Base-by-base conservation (phyloP, 768 basidiomycete species). In the Lactarius psammicola region DNA sequence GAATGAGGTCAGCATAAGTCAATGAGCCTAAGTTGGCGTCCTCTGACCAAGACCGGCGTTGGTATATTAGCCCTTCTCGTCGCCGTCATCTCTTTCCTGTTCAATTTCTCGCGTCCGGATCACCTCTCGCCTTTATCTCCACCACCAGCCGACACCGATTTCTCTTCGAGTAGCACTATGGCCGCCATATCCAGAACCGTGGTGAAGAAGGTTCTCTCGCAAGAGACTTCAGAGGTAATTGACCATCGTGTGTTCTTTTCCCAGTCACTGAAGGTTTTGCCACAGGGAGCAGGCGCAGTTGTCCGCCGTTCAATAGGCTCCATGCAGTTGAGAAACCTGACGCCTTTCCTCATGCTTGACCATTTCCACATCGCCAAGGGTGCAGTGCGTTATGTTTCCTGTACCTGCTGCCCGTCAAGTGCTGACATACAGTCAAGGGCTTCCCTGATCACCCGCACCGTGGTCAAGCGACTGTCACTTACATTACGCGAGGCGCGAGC, bases 391-490 rank as follows among this genome's bases (percentile, higher is more conserved):
- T 15, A 9, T 40, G 3, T 49, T 38, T 46, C 53, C 26, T 36
- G 53, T 28, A 31, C 28, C 28, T 42, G 36, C 40, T 15, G 38
- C 31, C n/a, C 30, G 49, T 2, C 40, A 33, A 10, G 17, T 30
- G 57, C 64, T 44, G 18, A 66, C 10, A 1, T 36, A 26, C 40
- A 10, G n/a, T 23, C 64, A 89, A n/a, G 88, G 90, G 92, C 3
- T 94, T 96, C 72, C 92, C 93, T 15, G 95, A 97, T 74, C 95
- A 96, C 74, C 94, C 95, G 3, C 95, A 95, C 75, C 83, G 94
- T 20, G 95, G 94, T 4, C 94, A 95, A 75, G 87, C 88, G 4
- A 92, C 89, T 1, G 88, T 92, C 4, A 95, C 94, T 0, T 96
- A 96, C 75, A 89, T 97, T 87, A 80, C 94, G 0, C 81, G 92